Conservation (phyloP, 2,329 filamentous ascomycete species). For the Fusarium irregulare region DNA sequence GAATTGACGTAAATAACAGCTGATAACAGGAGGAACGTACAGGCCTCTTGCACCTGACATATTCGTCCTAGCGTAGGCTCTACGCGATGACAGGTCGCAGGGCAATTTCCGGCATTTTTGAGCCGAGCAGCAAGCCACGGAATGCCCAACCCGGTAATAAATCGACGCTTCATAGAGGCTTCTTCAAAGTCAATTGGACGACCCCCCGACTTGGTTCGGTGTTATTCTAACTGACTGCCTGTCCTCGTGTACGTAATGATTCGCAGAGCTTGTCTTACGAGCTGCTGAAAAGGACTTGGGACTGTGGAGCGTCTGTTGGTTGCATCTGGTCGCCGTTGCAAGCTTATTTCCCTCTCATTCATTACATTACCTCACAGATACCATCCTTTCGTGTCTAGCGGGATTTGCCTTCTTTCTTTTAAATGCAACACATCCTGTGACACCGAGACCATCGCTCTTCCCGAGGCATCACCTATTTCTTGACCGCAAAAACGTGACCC, state of each 20-base stretch:
- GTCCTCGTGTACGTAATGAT: constrained; percentile 26
- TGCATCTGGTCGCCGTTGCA: background rate
- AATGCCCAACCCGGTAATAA: constrained; percentile 32
- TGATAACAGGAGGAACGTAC: background rate
- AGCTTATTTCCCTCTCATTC: constrained; percentile 10
- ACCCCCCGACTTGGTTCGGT: constrained; percentile 24
- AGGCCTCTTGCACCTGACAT: constrained; percentile 15
- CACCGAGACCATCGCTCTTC: constrained; percentile 1
- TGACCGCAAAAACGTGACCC: background rate
- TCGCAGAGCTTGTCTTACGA: constrained; percentile 3
- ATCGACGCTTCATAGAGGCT: constrained; percentile 22
- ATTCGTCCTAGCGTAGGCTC: constrained; percentile 15
- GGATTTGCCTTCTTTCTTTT: background rate
- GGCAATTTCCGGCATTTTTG: constrained; percentile 30
- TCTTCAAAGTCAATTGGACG: constrained; percentile 8
- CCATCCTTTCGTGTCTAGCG: background rate
- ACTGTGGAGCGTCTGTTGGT: background rate
- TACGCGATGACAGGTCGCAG: constrained; percentile 1
- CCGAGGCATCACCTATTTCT: constrained; percentile 14
- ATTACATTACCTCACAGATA: constrained; percentile 1
- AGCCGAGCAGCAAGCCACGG: constrained; percentile 28
- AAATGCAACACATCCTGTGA: constrained; percentile 17
- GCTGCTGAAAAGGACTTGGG: constrained; percentile 17
- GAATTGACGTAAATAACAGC: background rate
- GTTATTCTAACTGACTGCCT: background rate